Conservation (phyloP, 1,139 yeast genomes). For the Pichia terricola region DNA sequence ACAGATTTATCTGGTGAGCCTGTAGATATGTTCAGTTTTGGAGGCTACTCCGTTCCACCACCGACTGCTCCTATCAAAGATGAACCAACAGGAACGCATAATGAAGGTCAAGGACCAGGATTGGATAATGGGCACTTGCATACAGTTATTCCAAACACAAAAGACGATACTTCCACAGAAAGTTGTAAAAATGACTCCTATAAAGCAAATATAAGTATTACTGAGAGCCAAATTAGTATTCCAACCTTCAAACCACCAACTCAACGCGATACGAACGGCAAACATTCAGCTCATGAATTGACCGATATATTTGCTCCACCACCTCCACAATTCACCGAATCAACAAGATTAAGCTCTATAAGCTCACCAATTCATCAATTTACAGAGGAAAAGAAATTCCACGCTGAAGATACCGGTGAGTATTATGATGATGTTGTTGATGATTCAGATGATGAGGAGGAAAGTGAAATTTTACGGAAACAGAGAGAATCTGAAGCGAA, state of each 20-base stretch:
- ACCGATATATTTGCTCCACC: conserved; percentile 20
- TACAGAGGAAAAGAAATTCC: conserved; percentile 19
- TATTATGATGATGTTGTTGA: conserved; percentile 38
- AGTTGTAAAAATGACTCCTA: background rate
- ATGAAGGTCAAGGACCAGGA: too few relatives aligned
- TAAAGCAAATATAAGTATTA: background rate
- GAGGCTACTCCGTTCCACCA: conserved; percentile 10
- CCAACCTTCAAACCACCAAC: conserved; percentile 15
- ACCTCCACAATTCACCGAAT: background rate
- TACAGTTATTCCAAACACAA: background rate
- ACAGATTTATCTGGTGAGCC: background rate
- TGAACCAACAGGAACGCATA: background rate
- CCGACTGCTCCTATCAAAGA: background rate
- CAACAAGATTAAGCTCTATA: background rate
- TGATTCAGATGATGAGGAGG: conserved; percentile 30
- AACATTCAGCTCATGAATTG: background rate
- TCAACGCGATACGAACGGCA: conserved; percentile 9
- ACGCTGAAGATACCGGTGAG: conserved; percentile 26
- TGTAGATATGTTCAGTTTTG: conserved; percentile 12
- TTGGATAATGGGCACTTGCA: too few relatives aligned
- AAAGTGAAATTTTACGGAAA: conserved; percentile 10
- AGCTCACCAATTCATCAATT: conserved; percentile 16
- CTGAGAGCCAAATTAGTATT: background rate
- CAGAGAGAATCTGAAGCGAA: conserved; percentile 15
- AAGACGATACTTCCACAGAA: background rate